phyloP scores from a whole-genome alignment of 768 basidiomycete genomes.

The Coprinopsis marcescibilis region DNA sequence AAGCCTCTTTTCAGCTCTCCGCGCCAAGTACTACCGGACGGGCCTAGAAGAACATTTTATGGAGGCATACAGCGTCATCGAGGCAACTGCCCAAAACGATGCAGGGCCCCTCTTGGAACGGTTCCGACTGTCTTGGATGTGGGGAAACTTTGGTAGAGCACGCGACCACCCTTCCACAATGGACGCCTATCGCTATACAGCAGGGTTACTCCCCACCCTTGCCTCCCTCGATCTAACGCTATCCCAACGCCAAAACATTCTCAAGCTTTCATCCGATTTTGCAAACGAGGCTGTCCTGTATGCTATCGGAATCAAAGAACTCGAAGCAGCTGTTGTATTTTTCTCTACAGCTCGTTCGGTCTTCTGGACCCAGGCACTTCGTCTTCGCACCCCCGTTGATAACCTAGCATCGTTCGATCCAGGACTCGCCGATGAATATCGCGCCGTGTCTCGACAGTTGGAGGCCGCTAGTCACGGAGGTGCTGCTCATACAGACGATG shows the following conservation, averaged over 20 bases:
- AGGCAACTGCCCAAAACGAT: no score
- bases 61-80: no score
- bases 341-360: neutral
- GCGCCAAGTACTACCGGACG: no score
- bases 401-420: neutral
- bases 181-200: neutral
- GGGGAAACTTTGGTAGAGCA: neutral
- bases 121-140: neutral
- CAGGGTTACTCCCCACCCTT: no score
- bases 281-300: neutral
- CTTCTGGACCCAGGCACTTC: neutral
- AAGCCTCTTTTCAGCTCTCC: no score
- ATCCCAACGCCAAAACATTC: neutral
- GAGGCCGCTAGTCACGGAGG: no score
- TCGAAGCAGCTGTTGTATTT: constrained; percentile 1
- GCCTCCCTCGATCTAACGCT: neutral
- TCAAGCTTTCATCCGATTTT: neutral
- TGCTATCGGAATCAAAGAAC: neutral
- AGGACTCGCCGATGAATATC: neutral
- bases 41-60: no score
- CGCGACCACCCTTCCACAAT: neutral
- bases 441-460: neutral
- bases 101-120: neutral
- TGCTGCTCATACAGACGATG: no score
- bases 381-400: neutral